phyloP scores from a whole-genome alignment of 192 early-diverging fungal genomes.

The Funneliformis geosporum region DNA sequence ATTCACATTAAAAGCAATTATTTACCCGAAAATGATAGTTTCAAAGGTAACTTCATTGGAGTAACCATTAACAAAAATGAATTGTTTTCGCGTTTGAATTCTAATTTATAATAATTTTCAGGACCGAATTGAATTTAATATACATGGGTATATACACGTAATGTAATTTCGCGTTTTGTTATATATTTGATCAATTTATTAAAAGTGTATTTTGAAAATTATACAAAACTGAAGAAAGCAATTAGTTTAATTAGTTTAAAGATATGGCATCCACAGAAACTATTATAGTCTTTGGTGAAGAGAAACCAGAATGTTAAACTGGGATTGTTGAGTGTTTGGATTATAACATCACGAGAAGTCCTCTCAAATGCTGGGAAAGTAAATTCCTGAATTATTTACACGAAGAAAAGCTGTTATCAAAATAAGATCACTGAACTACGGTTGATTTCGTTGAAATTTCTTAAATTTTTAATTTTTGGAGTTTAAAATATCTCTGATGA shows the following conservation, averaged over 20 bases:
- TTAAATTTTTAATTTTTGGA: constrained; percentile 73
- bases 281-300: constrained; percentile 77
- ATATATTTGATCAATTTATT: no score
- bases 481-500: constrained; percentile 60
- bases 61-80: constrained; percentile 47
- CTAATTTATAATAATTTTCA: constrained; percentile 17
- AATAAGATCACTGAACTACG: constrained; percentile 72
- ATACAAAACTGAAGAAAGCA: constrained; percentile 68
- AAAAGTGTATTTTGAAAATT: no score
- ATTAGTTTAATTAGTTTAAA: constrained; percentile 57
- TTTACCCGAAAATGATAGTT: constrained; percentile 48
- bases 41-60: constrained; percentile 58
- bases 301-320: constrained; percentile 19
- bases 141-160: constrained; percentile 54
- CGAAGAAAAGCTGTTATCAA: constrained; percentile 75
- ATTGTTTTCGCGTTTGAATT: not conserved
- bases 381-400: constrained; percentile 67
- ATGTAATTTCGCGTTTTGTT: not conserved
- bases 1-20: constrained; percentile 47
- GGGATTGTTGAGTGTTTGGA: constrained; percentile 53
- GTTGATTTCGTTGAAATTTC: constrained; percentile 74
- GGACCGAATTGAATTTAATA: constrained; percentile 71
- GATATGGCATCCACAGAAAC: constrained; percentile 68
- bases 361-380: constrained; percentile 82
- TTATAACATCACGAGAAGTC: constrained; percentile 68